Evolutionary conservation across 2,329 filamentous ascomycete genomes (phyloP).

Genomic region (Verticillium albo-atrum): DNA sequence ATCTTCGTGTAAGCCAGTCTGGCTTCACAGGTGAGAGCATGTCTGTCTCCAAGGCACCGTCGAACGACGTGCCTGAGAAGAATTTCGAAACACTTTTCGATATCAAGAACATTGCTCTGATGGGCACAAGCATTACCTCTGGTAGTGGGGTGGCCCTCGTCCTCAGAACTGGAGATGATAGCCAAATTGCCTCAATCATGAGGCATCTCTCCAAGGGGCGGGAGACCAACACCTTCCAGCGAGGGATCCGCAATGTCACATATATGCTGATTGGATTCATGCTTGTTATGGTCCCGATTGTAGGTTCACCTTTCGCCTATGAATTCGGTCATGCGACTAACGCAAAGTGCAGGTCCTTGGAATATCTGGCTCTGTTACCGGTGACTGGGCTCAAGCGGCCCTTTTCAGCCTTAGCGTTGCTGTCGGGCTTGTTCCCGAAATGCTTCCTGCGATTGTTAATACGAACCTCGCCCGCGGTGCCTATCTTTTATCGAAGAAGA

Average conservation of each 20-base stretch:
- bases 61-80: slow-evolving; percentile 11
- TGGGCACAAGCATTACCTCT: slow-evolving; percentile 22
- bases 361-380: slow-evolving; percentile 17
- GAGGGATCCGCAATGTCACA: slow-evolving; percentile 21
- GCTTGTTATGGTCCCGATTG: slow-evolving; percentile 23
- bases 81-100: slow-evolving; percentile 16
- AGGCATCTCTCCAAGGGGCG: slow-evolving; percentile 18
- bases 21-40: slow-evolving; percentile 23
- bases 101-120: slow-evolving; percentile 19
- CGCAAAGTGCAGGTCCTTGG: slow-evolving; percentile 13
- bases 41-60: slow-evolving; percentile 16
- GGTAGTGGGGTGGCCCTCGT: slow-evolving; percentile 19
- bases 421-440: slow-evolving; percentile 22
- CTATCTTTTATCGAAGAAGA: slow-evolving; percentile 23
- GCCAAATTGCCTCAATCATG: slow-evolving; percentile 19
- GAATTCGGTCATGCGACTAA: no score
- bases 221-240: slow-evolving; percentile 19
- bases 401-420: slow-evolving; percentile 23
- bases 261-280: slow-evolving; percentile 23
- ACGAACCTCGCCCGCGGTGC: slow-evolving; percentile 22
- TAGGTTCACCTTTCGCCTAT: slow-evolving; percentile 9
- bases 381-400: slow-evolving; percentile 19
- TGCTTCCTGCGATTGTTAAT: slow-evolving; percentile 24
- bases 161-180: slow-evolving; percentile 14
- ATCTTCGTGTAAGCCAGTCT: slow-evolving; percentile 22